Evolutionary conservation across 345 rosid genomes (phyloP).

Genomic region (Erucastrum elatum): DNA sequence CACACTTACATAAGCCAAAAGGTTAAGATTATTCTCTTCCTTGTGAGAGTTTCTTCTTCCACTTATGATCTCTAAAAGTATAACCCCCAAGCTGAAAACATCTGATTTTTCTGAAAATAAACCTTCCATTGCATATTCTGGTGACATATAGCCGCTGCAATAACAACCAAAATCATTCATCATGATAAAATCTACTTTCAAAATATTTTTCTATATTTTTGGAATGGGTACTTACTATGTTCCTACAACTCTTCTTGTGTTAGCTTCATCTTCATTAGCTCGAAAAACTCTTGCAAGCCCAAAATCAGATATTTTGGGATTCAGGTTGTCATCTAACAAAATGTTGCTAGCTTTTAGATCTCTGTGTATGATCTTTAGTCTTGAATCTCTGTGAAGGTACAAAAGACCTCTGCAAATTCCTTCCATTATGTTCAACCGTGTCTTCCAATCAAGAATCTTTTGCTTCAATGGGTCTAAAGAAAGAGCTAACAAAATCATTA

Average conservation of each 20-base stretch:
- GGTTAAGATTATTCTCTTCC: slow-evolving; percentile 31
- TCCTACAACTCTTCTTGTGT: slow-evolving; percentile 52
- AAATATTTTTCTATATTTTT: background rate
- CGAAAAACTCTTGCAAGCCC: slow-evolving; percentile 49
- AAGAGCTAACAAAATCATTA: background rate
- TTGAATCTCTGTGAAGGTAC: slow-evolving; percentile 55
- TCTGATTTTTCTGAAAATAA: slow-evolving; percentile 48
- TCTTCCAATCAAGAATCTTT: slow-evolving; percentile 44
- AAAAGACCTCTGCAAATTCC: slow-evolving; percentile 55
- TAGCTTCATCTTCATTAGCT: slow-evolving; percentile 44
- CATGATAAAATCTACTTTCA: background rate
- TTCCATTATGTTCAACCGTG: slow-evolving; percentile 42
- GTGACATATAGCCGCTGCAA: slow-evolving; percentile 55
- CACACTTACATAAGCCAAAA: slow-evolving; percentile 42
- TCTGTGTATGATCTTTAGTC: slow-evolving; percentile 50
- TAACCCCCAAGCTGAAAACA: slow-evolving; percentile 47
- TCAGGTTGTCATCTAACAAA: slow-evolving; percentile 51
- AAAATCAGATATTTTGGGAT: slow-evolving; percentile 53
- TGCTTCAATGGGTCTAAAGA: slow-evolving; percentile 34
- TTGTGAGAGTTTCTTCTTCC: slow-evolving; percentile 45
- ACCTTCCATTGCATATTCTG: slow-evolving; percentile 51
- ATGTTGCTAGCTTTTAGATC: slow-evolving; percentile 55
- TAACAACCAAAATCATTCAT: background rate
- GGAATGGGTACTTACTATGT: slow-evolving; percentile 42
- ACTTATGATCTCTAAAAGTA: slow-evolving; percentile 46